Evolutionary conservation across 2,329 filamentous ascomycete genomes (phyloP).

Genomic region (Ophiosphaerella narmari): DNA sequence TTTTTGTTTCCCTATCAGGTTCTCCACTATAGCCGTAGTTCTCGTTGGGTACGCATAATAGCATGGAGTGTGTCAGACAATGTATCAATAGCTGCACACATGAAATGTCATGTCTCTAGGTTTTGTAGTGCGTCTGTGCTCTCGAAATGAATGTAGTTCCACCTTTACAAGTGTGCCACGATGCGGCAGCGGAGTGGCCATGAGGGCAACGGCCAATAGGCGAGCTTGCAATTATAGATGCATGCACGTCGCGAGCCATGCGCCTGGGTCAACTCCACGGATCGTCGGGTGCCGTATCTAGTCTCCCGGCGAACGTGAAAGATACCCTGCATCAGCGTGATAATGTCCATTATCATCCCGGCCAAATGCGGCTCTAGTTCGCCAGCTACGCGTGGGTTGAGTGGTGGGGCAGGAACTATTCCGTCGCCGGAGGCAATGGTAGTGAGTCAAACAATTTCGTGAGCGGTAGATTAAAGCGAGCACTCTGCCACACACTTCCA

Average conservation of each 20-base stretch:
- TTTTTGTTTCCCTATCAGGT: conserved; percentile 28
- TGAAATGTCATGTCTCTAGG: conserved; percentile 11
- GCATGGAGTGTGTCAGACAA: conserved; percentile 19
- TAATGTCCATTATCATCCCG: conserved; percentile 16
- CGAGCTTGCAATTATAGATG: conserved; percentile 11
- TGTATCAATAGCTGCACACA: conserved; percentile 41
- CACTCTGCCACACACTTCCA: conserved; percentile 9
- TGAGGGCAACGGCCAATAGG: conserved; percentile 20
- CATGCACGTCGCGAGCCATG: conserved; percentile 12
- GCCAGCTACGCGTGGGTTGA: conserved; percentile 15
- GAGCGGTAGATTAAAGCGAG: conserved; percentile 16
- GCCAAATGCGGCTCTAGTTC: conserved; percentile 21
- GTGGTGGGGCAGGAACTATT: conserved; percentile 25
- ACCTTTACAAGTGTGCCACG: background rate
- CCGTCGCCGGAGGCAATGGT: conserved; percentile 16
- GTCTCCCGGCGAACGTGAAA: no score
- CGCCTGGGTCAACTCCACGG: conserved; percentile 9
- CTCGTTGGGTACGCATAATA: conserved; percentile 28
- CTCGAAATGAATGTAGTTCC: no score
- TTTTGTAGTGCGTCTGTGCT: background rate
- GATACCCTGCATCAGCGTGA: conserved; percentile 12
- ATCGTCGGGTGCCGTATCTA: conserved; percentile 10
- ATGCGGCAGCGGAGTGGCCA: conserved; percentile 8
- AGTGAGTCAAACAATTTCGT: conserved; percentile 31
- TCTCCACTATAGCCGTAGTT: conserved; percentile 17